Conservation (phyloP, 805 yeast genomes). For the Clavispora carvajalis region DNA sequence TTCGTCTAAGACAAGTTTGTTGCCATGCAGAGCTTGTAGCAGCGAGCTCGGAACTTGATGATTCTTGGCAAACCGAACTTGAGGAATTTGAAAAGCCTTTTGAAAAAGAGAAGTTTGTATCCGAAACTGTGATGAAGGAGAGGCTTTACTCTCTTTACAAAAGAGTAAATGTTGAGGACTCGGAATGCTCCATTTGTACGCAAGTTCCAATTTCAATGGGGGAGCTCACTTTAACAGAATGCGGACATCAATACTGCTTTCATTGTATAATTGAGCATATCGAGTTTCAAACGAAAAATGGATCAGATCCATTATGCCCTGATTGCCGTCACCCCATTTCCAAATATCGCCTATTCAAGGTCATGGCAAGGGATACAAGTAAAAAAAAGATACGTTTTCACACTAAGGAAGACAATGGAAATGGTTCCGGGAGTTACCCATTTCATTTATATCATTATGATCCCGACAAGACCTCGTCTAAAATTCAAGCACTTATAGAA, state of each 20-base stretch:
- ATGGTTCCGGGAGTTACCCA: slow-evolving; percentile 17
- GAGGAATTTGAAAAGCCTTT: slow-evolving; percentile 10
- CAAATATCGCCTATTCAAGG: slow-evolving; percentile 42
- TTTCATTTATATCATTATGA: slow-evolving; percentile 39
- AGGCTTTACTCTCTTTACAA: slow-evolving; percentile 25
- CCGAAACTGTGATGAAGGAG: slow-evolving; percentile 18
- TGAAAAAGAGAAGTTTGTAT: slow-evolving; percentile 14
- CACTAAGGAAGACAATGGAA: slow-evolving; percentile 19
- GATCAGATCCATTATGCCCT: slow-evolving; percentile 58
- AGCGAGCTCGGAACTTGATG: slow-evolving; percentile 48
- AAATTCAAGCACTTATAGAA: slow-evolving; percentile 60
- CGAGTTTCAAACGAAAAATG: slow-evolving; percentile 50
- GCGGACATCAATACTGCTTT: slow-evolving; percentile 78
- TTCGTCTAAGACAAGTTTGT: slow-evolving; percentile 82
- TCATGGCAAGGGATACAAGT: slow-evolving; percentile 23
- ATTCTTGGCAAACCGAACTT: slow-evolving; percentile 28
- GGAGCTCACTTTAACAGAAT: slow-evolving; percentile 59
- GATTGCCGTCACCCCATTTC: slow-evolving; percentile 62
- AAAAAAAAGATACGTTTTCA: slow-evolving; percentile 27
- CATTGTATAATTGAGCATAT: slow-evolving; percentile 71
- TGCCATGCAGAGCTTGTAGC: slow-evolving; percentile 72
- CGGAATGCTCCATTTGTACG: slow-evolving; percentile 86
- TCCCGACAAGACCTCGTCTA: slow-evolving; percentile 60
- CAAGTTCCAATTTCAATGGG: slow-evolving; percentile 53
- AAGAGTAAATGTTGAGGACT: slow-evolving; percentile 31